Evolutionary conservation across 441 rosid species (phyloP).

Genomic region (Gossypium lobatum): DNA sequence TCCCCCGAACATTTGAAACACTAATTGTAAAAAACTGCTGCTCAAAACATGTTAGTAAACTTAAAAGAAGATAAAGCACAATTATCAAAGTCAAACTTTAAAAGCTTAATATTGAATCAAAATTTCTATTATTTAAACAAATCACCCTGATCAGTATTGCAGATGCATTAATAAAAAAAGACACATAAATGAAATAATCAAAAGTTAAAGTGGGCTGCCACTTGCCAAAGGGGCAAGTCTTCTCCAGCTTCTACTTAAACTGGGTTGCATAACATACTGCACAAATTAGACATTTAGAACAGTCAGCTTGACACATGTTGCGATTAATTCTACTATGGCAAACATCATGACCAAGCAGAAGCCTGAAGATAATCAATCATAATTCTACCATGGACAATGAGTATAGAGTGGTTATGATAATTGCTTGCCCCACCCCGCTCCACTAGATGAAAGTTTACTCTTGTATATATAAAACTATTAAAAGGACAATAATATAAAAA

Average conservation of each 20-base stretch:
- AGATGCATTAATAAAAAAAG: neutral
- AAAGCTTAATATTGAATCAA: neutral
- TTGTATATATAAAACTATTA: no score
- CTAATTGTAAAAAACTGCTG: no score
- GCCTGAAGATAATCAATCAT: neutral
- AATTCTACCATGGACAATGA: neutral
- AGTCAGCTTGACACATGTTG: neutral
- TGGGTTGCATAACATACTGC: neutral
- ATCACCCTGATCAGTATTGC: neutral
- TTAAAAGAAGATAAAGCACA: no score
- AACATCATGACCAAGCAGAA: neutral
- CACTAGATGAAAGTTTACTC: no score
- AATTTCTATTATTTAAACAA: neutral
- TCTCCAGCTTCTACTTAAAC: neutral
- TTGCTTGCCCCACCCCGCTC: no score
- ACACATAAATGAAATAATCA: neutral
- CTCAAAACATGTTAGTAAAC: neutral
- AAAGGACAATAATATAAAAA: no score
- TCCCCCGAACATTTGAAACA: no score
- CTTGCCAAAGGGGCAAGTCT: neutral
- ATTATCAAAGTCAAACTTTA: no score
- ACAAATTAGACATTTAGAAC: neutral
- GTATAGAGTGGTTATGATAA: no score
- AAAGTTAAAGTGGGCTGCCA: neutral
- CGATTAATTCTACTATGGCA: neutral